Evolutionary conservation across 2,329 filamentous ascomycete genomes (phyloP).

Genomic region (Alternaria consortialis): DNA sequence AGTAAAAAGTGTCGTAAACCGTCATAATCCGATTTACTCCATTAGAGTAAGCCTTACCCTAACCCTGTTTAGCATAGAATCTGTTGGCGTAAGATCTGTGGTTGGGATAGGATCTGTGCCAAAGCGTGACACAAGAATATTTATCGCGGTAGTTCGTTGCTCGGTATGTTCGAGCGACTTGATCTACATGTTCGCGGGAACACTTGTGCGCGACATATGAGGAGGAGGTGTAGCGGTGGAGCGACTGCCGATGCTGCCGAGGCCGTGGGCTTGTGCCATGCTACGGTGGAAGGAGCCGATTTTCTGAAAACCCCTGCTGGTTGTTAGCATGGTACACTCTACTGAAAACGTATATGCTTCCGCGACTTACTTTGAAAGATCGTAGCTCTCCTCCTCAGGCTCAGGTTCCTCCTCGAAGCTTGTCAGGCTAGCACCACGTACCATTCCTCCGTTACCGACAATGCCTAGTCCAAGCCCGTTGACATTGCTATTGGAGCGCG

Average conservation of each 20-base stretch:
- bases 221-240: constrained; percentile 28
- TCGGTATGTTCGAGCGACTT: neutral
- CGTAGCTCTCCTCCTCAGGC: constrained; percentile 57
- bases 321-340: constrained; percentile 21
- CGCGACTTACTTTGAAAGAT: constrained; percentile 58
- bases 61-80: neutral
- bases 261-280: constrained; percentile 44
- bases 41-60: too few relatives aligned
- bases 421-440: constrained; percentile 46
- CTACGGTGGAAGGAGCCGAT: constrained; percentile 58
- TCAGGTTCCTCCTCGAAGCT: constrained; percentile 53
- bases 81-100: fast-evolving
- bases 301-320: constrained; percentile 58
- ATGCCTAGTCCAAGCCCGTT: constrained; percentile 34
- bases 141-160: neutral
- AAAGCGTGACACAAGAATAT: neutral
- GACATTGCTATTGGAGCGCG: constrained; percentile 44
- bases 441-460: constrained; percentile 43
- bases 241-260: constrained; percentile 23
- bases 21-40: neutral
- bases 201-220: constrained; percentile 27
- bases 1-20: neutral
- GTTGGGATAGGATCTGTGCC: neutral
- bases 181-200: constrained; percentile 36
- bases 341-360: fast-evolving